A percentile compares a stretch with the other conserved stretches of the same genome.
These are phyloP conservation scores for Globisporangium lucens DNA, from an alignment of 352 stramenopile species.

Conservation along the genomic window DNA sequence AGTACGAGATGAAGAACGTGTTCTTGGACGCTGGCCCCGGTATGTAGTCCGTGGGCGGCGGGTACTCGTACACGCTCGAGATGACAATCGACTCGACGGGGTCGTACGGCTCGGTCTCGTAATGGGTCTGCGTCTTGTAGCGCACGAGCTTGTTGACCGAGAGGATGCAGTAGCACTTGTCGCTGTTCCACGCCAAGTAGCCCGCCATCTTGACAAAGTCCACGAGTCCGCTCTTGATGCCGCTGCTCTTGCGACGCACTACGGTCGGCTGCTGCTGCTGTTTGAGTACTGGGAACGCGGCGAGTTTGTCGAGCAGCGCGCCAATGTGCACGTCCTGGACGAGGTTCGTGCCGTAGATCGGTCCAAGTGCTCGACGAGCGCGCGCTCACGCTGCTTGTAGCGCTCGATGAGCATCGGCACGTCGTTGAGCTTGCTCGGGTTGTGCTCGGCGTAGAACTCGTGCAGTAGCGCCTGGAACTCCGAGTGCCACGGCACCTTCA, in stretches of 20 bases:
- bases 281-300: neutral
- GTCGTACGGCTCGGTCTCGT: conserved; percentile 35
- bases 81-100: conserved; percentile 38
- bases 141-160: conserved; percentile 53
- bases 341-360: conserved; percentile 61
- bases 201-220: conserved; percentile 44
- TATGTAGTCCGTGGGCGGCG: conserved; percentile 18
- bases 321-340: conserved; percentile 29
- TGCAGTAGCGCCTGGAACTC: conserved; percentile 40
- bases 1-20: conserved; percentile 18
- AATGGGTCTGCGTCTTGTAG: conserved; percentile 38
- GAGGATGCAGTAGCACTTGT: conserved; percentile 41
- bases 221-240: conserved; percentile 31
- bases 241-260: conserved; percentile 22
- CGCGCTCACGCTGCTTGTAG: conserved; percentile 46
- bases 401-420: conserved; percentile 51
- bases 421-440: conserved; percentile 55
- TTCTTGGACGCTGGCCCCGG: conserved; percentile 7
- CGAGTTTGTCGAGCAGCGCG: conserved; percentile 26
- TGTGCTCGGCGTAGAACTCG: conserved; percentile 55
- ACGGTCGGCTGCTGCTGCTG: neutral
- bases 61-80: conserved; percentile 42
- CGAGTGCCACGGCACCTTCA: neutral
- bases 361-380: conserved; percentile 61
- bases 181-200: conserved; percentile 40